Percentiles rank a stretch among this genome's conserved stretches.
These are phyloP conservation scores for Silybum marianum DNA, from an alignment of 129 eudicot genomes.

Conservation along the genomic window DNA sequence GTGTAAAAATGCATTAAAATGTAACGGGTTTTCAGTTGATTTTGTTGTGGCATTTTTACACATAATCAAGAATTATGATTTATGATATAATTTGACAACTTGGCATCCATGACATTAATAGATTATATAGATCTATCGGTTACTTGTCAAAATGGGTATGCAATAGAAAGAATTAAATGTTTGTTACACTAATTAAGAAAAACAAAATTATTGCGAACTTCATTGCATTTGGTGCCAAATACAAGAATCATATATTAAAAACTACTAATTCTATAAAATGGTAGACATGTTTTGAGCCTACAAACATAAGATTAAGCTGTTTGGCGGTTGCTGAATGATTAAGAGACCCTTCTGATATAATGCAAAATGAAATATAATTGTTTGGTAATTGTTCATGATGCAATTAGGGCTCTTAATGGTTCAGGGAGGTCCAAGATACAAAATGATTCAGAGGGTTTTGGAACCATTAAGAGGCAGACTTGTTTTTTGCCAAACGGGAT, in stretches of 20 bases:
- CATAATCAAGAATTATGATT: background rate
- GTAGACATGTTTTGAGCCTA: background rate
- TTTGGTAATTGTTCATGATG: too few species aligned
- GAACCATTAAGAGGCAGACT: too few species aligned
- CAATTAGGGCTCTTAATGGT: too few species aligned
- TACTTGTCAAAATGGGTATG: background rate
- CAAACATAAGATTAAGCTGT: background rate
- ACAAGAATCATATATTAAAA: background rate
- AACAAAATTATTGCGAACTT: too few species aligned
- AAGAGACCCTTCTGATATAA: too few species aligned
- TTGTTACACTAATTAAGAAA: background rate
- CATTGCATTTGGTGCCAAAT: background rate
- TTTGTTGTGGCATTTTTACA: background rate
- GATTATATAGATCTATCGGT: background rate
- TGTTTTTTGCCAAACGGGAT: too few species aligned
- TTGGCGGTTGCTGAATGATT: too few species aligned
- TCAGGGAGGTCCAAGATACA: too few species aligned
- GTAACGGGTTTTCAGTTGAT: background rate
- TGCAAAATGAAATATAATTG: too few species aligned
- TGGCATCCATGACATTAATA: background rate
- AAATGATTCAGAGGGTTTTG: too few species aligned
- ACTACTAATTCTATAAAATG: background rate
- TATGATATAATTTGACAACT: background rate
- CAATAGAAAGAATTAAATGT: background rate
- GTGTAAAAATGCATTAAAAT: background rate